These are phyloP conservation scores for Albophoma yamanashiensis DNA, from an alignment of 2,329 filamentous ascomycete species.

Conservation along the genomic window DNA sequence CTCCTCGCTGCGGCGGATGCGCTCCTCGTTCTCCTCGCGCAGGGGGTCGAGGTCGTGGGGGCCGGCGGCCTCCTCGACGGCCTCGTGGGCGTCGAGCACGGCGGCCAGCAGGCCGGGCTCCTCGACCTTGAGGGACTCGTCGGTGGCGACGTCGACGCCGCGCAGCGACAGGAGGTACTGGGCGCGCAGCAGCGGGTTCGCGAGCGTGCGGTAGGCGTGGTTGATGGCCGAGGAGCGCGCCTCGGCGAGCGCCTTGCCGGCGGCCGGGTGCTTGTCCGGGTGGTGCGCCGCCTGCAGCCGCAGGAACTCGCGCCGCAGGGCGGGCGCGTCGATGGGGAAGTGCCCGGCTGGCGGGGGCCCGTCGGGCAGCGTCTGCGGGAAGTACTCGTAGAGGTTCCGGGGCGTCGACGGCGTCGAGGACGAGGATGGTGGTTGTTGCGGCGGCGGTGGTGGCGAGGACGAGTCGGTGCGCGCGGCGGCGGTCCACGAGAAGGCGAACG, in stretches of 20 bases:
- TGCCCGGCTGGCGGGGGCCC: conserved; percentile 70
- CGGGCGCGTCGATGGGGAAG: conserved; percentile 61
- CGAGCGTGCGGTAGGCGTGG: conserved; percentile 79
- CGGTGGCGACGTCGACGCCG: conserved; percentile 67
- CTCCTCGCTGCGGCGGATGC: conserved; percentile 54
- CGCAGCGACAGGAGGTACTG: conserved; percentile 73
- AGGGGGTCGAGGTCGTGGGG: conserved; percentile 55
- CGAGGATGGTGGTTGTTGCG: background rate
- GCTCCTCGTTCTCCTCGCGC: conserved; percentile 52
- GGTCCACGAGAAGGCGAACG: conserved; percentile 1
- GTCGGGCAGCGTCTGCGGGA: conserved; percentile 64
- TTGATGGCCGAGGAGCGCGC: conserved; percentile 77
- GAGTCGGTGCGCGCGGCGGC: conserved; percentile 1
- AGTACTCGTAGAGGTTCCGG: conserved; percentile 72
- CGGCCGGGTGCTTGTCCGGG: conserved; percentile 54
- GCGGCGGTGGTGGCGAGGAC: conserved; percentile 2
- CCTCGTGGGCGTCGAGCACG: conserved; percentile 71
- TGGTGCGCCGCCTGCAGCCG: conserved; percentile 68
- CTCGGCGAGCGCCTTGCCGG: conserved; percentile 54
- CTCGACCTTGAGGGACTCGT: conserved; percentile 63
- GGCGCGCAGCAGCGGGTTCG: conserved; percentile 68
- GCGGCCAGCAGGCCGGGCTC: conserved; percentile 61
- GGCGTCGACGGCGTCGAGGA: background rate
- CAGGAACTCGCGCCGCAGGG: conserved; percentile 77
- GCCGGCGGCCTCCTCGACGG: conserved; percentile 57